A percentile compares a stretch with the other conserved stretches of the same genome.
Conservation (phyloP, 2,329 filamentous ascomycete species). For the Phialophora expanda region DNA sequence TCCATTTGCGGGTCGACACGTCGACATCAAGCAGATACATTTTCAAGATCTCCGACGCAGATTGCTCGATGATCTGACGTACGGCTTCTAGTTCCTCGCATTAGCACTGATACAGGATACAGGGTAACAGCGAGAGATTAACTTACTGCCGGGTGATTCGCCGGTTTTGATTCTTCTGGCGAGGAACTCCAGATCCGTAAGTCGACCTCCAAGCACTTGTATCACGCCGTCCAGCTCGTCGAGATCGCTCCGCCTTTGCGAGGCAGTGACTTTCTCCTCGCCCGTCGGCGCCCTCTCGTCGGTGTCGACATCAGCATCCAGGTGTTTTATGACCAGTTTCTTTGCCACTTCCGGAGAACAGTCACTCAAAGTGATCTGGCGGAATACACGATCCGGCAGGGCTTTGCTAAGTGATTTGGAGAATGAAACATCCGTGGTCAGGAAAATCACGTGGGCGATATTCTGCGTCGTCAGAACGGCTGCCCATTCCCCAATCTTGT, state of each 20-base stretch:
- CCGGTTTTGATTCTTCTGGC: constrained; percentile 87
- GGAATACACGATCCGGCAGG: constrained; percentile 88
- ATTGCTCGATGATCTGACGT: constrained; percentile 85
- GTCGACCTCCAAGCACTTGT: constrained; percentile 78
- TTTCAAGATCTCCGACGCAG: constrained; percentile 87
- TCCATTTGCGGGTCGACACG: constrained; percentile 70
- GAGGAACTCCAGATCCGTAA: constrained; percentile 95
- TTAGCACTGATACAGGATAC: constrained; percentile 18
- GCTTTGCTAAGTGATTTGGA: constrained; percentile 85
- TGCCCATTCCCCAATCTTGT: constrained; percentile 87
- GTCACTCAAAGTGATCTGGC: constrained; percentile 82
- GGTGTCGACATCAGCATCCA: constrained; percentile 57
- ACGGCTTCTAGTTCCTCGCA: constrained; percentile 65
- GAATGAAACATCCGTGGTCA: constrained; percentile 87
- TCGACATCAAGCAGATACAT: constrained; percentile 77
- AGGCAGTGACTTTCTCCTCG: constrained; percentile 51
- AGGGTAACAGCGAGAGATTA: not conserved
- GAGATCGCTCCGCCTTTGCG: constrained; percentile 61
- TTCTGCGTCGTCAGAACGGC: constrained; percentile 84
- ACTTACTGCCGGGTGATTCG: constrained; percentile 70
- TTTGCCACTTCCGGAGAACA: constrained; percentile 85
- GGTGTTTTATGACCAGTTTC: constrained; percentile 83
- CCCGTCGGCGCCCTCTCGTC: constrained; percentile 47
- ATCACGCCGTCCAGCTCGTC: constrained; percentile 80
- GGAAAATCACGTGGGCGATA: constrained; percentile 89